These are phyloP conservation scores for Boletus semigastroideus DNA, from an alignment of 1,284 basidiomycete genomes.

Conservation along the genomic window DNA sequence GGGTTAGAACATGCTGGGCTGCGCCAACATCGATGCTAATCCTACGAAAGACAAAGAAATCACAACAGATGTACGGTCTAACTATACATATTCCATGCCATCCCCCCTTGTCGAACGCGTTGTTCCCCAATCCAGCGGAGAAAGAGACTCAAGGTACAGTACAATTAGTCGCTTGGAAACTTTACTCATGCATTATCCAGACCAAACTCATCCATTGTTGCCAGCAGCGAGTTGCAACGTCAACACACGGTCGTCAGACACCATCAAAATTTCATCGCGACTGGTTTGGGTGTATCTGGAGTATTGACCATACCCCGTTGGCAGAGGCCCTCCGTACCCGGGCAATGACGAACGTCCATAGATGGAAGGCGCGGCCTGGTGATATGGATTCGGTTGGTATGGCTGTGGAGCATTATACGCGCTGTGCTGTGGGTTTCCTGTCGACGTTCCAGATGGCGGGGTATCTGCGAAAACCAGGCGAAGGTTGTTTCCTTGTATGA, in stretches of 20 bases:
- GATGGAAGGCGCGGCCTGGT: constrained; percentile 20
- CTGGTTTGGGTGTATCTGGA: constrained; percentile 47
- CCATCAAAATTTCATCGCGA: constrained; percentile 77
- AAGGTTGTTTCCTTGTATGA: constrained; percentile 91
- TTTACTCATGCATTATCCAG: neutral
- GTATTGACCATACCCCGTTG: constrained; percentile 39
- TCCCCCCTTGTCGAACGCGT: constrained; percentile 5
- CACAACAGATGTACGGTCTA: constrained; percentile 34
- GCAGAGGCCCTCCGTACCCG: constrained; percentile 41
- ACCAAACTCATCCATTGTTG: constrained; percentile 15
- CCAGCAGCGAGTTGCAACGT: constrained; percentile 45
- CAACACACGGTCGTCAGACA: constrained; percentile 77
- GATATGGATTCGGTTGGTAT: constrained; percentile 40
- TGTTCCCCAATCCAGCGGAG: constrained; percentile 17
- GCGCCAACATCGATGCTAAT: neutral
- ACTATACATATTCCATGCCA: constrained; percentile 22
- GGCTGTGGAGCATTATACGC: constrained; percentile 34
- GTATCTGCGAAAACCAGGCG: constrained; percentile 93
- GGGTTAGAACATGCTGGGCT: neutral
- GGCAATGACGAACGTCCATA: constrained; percentile 38
- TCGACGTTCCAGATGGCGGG: constrained; percentile 77
- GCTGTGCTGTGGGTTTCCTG: constrained; percentile 34
- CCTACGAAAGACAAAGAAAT: constrained; percentile 20
- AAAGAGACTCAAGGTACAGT: constrained; percentile 13
- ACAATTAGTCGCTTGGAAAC: constrained; percentile 5